Base-by-base conservation (phyloP, 2,329 filamentous ascomycete species). In the Neopestalotiopsis clavispora region DNA sequence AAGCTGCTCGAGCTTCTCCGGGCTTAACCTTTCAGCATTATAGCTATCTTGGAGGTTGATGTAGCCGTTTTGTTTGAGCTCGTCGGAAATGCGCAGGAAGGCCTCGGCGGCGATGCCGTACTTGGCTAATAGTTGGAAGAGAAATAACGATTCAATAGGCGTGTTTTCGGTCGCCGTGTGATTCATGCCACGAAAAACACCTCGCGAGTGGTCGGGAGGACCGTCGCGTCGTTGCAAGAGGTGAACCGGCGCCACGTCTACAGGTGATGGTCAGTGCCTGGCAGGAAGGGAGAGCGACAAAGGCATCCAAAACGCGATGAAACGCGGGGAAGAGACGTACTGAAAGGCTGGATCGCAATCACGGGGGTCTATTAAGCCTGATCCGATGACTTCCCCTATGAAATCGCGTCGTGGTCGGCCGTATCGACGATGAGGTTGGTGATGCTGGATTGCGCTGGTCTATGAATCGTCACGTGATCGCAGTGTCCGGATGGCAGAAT, bases 81-180 rank as follows among this genome's bases (percentile, higher is more conserved):
- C 83, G 72, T 92, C 87, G 69, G 94, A 94, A 71, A 96, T 93
- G 74, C 86, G 86, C 75, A 83, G 83, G 82, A 97, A 96, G 78
- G 88, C 89, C 71, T 85, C 80, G 66, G 89, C 83, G 73, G 90
- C 87, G 72, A 90, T 84, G 77, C 92, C 92, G 80, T 92, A 86
- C 74, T 85, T 84, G 73, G 90, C 87, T 72, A 97, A 87, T 70
- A 91, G 91, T 82, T 95, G 93, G 83, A 96, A 95, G 76, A 97
- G 87, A 73, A 96, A 88, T 71, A 97, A 87, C 77, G 91, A 92
- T 87, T 97, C 94, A 84, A 97, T 92, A 74, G 91, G 89, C 78
- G 94, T 95, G 82, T 96, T 95, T 76, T 86, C 85, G 78, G 89
- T 86, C 80, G 82, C 80, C 80, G 82, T 80, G 78, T 83, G 80